Conservation (phyloP, 2,329 filamentous ascomycete species). For the Nemania abortiva region DNA sequence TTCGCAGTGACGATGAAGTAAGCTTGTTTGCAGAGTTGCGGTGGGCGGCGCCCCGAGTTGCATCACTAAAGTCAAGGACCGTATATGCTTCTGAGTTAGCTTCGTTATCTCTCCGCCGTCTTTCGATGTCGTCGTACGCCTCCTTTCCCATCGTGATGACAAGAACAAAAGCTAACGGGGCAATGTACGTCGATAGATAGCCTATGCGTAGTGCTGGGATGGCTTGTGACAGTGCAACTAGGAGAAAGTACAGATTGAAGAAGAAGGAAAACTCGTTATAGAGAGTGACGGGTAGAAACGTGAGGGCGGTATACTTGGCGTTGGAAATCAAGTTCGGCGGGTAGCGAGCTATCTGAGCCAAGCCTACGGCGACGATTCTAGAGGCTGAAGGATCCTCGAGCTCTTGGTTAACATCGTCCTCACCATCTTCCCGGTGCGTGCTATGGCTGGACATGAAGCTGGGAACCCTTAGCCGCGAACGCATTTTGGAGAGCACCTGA, state of each 20-base stretch:
- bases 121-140: constrained; percentile 90
- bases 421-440: constrained; percentile 56
- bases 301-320: constrained; percentile 96
- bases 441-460: constrained; percentile 70
- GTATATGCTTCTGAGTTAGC: constrained; percentile 93
- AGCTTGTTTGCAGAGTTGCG: constrained; percentile 57
- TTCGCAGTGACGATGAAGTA: constrained; percentile 59
- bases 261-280: constrained; percentile 99
- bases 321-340: constrained; percentile 94
- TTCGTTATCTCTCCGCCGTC: constrained; percentile 88
- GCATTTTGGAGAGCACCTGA: constrained; percentile 60
- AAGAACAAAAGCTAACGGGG: constrained; percentile 90
- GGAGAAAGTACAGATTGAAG: constrained; percentile 98
- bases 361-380: constrained; percentile 80
- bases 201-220: constrained; percentile 92
- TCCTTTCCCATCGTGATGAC: constrained; percentile 95
- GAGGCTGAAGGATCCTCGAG: constrained; percentile 76
- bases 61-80: constrained; percentile 77
- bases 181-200: constrained; percentile 94
- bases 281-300: constrained; percentile 91
- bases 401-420: constrained; percentile 62
- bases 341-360: constrained; percentile 78
- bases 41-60: constrained; percentile 53
- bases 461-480: constrained; percentile 71
- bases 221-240: constrained; percentile 93